Base-by-base conservation (phyloP, 495 filamentous ascomycete species). In the Neurospora sp. region DNA sequence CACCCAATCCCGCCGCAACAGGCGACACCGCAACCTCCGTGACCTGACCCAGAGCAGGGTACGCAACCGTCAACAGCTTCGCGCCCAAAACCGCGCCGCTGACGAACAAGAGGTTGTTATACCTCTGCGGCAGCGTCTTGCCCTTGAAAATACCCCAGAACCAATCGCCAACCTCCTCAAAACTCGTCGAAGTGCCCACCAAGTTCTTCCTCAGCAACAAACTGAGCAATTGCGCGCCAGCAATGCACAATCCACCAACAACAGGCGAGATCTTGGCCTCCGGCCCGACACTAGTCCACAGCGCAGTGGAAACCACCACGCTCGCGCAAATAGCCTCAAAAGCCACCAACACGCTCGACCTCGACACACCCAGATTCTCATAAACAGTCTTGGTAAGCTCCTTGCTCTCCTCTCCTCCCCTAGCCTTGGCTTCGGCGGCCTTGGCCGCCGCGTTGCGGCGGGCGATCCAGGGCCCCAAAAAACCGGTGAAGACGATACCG, bases 111-210 rank as follows among this genome's bases (percentile, higher is more conserved):
- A 86, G 77, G 70, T 82, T 76, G 71, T 72, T 80, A 73, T 84
- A 80, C 69, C 70, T 76, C 23, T 60, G 23, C 38, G 69, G 73
- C 4, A 38, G 42, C 18, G 62, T 71, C 71, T 75, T 75, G 42
- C 80, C 78, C n/a, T 76, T 76, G 41, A 79, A 41, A 5, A 78
- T 10, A 75, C 82, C 81, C 80, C 80, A 84, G 74, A 88, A 77
- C 76, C 80, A 83, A 41, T 82, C 80, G 2, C 87, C 87, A 23
- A 85, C 73, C 73, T 89, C 83, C 73, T 89, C 87, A 69, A 85
- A 89, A 1, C 83, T 82, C 14, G 80, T 80, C 20, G 86, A 87
- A n/a, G 86, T 84, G 41, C 88, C 88, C 20, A 90, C 74, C 44
- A 88, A 79, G 38, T 77, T 77, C 8, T 76, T 75, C 18, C 84